phyloP scores from a whole-genome alignment of 2,329 filamentous ascomycete species.

The Pochonia chlamydosporia region DNA sequence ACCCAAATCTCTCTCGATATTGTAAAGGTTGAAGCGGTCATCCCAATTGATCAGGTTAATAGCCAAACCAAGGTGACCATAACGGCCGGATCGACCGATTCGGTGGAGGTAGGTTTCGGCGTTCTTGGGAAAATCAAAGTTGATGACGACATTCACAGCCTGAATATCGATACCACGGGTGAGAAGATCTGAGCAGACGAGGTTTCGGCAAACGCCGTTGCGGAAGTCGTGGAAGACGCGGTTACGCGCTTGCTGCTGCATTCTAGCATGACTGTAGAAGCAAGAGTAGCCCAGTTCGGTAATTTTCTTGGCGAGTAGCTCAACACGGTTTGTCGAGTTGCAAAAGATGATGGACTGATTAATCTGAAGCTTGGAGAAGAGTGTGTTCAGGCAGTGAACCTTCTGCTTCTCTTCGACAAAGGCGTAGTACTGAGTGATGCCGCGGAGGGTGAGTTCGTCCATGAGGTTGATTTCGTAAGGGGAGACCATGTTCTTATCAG shows the following conservation, averaged over 20 bases:
- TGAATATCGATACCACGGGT: slow-evolving; percentile 99
- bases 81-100: slow-evolving; percentile 94
- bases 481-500: slow-evolving; percentile 93
- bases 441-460: slow-evolving; percentile 95
- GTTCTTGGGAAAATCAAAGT: slow-evolving; percentile 99
- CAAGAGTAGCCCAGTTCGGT: slow-evolving; percentile 98
- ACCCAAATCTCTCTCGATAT: slow-evolving; percentile 93
- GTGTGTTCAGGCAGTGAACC: slow-evolving; percentile 96
- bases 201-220: slow-evolving; percentile 94
- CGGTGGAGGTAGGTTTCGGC: slow-evolving; percentile 98
- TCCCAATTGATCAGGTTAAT: slow-evolving; percentile 99
- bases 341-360: slow-evolving; percentile 99
- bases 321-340: slow-evolving; percentile 97
- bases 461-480: slow-evolving; percentile 99
- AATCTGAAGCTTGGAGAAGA: slow-evolving; percentile 98
- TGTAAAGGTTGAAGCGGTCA: slow-evolving; percentile 96
- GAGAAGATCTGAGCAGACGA: slow-evolving; percentile 94
- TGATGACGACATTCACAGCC: slow-evolving; percentile 98
- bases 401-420: slow-evolving; percentile 99
- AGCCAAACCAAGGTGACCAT: slow-evolving; percentile 92
- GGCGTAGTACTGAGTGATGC: slow-evolving; percentile 98
- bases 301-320: slow-evolving; percentile 97
- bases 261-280: slow-evolving; percentile 98
- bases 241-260: slow-evolving; percentile 95
- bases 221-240: slow-evolving; percentile 99